Evolutionary conservation across 352 stramenopile species (phyloP).

Genomic region (Phytophthora pinifolia): DNA sequence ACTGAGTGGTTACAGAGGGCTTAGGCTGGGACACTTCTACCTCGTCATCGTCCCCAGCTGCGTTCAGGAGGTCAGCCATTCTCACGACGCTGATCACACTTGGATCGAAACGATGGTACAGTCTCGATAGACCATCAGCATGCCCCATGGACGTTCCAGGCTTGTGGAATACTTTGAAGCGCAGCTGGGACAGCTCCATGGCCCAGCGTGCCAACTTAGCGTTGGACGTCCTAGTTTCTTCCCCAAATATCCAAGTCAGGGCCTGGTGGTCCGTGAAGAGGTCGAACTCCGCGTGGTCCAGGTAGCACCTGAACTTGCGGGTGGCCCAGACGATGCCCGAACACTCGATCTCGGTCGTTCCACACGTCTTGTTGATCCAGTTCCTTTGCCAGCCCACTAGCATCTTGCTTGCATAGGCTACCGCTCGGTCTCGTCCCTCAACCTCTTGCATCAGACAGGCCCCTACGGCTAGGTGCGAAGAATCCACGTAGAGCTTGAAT

Average conservation of each 20-base stretch:
- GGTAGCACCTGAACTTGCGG: neutral
- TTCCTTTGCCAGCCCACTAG: neutral
- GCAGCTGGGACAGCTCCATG: conserved; percentile 1
- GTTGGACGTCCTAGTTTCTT: neutral
- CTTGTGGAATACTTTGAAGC: conserved; percentile 4
- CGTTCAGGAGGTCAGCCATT: too few species aligned
- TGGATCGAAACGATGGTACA: too few species aligned
- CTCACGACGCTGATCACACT: too few species aligned
- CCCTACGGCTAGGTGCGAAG: neutral
- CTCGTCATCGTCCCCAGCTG: too few species aligned
- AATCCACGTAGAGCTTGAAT: conserved; percentile 3
- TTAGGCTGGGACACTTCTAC: too few species aligned
- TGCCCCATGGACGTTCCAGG: neutral
- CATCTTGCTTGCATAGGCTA: conserved; percentile 1
- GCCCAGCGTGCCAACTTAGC: conserved; percentile 6
- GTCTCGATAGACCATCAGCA: neutral
- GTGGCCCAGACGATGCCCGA: neutral
- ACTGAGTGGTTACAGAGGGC: too few species aligned
- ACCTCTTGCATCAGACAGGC: neutral
- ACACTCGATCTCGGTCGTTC: neutral
- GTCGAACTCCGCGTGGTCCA: neutral
- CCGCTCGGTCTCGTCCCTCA: neutral
- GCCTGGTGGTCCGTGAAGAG: conserved; percentile 2
- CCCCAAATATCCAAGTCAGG: neutral
- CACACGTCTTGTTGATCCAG: neutral